These are phyloP conservation scores for Phaeosphaeria sp. DNA, from an alignment of 2,329 filamentous ascomycete species.

Conservation along the genomic window DNA sequence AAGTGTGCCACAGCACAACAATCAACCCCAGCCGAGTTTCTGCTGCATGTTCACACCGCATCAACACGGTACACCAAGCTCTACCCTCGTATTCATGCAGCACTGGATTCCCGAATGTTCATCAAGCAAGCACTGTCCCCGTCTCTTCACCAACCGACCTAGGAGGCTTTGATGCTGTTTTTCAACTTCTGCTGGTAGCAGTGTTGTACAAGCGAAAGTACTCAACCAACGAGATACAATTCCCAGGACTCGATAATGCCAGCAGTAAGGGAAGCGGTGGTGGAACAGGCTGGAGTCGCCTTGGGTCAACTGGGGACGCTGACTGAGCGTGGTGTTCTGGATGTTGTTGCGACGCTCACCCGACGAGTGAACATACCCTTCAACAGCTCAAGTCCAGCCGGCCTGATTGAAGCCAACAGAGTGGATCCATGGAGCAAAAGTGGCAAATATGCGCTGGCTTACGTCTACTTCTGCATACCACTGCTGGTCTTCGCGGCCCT, in stretches of 20 bases:
- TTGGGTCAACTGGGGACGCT: slow-evolving; percentile 39
- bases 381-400: slow-evolving; percentile 62
- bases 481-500: slow-evolving; percentile 71
- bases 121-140: slow-evolving; percentile 28
- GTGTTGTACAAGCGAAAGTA: slow-evolving; percentile 30
- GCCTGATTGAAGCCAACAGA: slow-evolving; percentile 62
- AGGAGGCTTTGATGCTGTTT: slow-evolving; percentile 26
- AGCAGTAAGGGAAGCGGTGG: slow-evolving; percentile 39
- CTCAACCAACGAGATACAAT: slow-evolving; percentile 14
- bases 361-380: slow-evolving; percentile 63
- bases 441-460: slow-evolving; percentile 84
- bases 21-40: slow-evolving; percentile 27
- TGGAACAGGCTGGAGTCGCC: slow-evolving; percentile 34
- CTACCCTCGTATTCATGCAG: slow-evolving; percentile 42
- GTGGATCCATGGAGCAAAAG: slow-evolving; percentile 80
- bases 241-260: slow-evolving; percentile 37
- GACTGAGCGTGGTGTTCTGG: slow-evolving; percentile 36
- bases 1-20: slow-evolving; percentile 26
- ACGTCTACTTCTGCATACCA: slow-evolving; percentile 85
- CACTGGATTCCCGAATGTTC: slow-evolving; percentile 25
- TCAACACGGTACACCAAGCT: slow-evolving; percentile 32
- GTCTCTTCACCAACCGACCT: slow-evolving; percentile 15
- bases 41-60: slow-evolving; percentile 41
- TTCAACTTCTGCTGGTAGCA: slow-evolving; percentile 45
- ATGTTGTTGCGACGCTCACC: slow-evolving; percentile 36